These are phyloP conservation scores for Saccharum hybrid DNA, from an alignment of 202 grass and related monocot genomes.

Conservation along the genomic window DNA sequence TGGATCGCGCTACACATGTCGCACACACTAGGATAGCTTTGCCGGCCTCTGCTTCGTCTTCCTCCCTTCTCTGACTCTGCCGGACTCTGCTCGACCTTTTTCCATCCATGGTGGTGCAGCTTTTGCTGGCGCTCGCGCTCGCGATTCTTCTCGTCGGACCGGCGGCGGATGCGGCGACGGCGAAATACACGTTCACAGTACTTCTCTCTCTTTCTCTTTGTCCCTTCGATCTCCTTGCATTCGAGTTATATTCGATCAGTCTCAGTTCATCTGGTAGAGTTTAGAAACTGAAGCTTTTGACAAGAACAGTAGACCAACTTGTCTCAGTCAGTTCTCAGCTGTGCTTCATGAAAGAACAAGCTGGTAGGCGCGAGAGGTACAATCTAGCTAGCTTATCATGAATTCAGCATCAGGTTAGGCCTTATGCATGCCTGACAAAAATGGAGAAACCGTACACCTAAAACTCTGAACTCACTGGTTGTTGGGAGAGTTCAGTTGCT, in stretches of 20 bases:
- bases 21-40: conserved; percentile 34
- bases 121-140: conserved; percentile 39
- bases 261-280: conserved; percentile 12
- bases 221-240: not conserved
- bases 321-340: not conserved
- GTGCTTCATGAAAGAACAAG: not conserved
- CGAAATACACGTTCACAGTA: conserved; percentile 74
- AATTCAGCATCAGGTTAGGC: conserved; percentile 18
- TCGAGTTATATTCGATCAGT: not conserved
- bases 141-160: conserved; percentile 46
- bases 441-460: not conserved
- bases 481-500: conserved; percentile 1
- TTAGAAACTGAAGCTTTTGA: conserved; percentile 20
- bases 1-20: conserved; percentile 26
- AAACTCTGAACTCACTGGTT: not conserved
- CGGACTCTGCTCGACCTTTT: conserved; percentile 42
- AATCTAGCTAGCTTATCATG: not conserved
- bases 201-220: not conserved
- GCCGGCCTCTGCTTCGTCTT: conserved; percentile 26
- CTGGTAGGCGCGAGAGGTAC: not conserved
- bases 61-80: conserved; percentile 8
- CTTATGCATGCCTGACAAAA: not conserved
- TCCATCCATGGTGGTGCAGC: conserved; percentile 48
- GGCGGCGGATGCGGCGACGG: conserved; percentile 52
- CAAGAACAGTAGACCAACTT: not conserved